Base-by-base conservation (phyloP, 495 filamentous ascomycete species). In the Xanthoparmelia taractica region DNA sequence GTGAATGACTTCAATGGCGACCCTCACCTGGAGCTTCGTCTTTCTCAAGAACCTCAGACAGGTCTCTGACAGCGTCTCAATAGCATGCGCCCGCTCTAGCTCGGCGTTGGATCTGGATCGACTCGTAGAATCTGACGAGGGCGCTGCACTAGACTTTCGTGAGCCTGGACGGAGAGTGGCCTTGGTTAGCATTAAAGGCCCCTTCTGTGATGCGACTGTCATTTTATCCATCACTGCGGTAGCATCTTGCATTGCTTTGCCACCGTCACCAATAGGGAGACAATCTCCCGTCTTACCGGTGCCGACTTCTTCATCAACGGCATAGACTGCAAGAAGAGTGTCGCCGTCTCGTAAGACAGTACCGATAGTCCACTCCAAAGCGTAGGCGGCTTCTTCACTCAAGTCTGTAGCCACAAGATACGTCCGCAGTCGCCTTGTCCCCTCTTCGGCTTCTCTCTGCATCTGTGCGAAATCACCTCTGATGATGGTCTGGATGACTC, bases 341-440 rank as follows among this genome's bases (percentile, higher is more conserved):
- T 98, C 94, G 20, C 94, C 94, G 70, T 96, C 91, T 52, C 94
- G 83, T 11, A 98, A 81, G n/a, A 97, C 88, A 5, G 91, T 96
- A 47, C 94, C 94, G 58, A 98, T 92, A 0, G 92, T 95, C 92
- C 93, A 98, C 72, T 97, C 94, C 34, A 97, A 76, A 13, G 94
- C 94, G 73, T 96, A 91, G 13, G 90, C 88, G 6, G 92, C 92
- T 76, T 98, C 94, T 48, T 92, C 89, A 67, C 90, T 96, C 38
- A 97, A 75, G 73, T 97, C 94, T 1, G 91, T 96, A 12, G 94
- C 91, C 12, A 97, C 90, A 8, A 98, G 76, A 72, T 97, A 98
- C 59, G 91, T 92, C 13, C 94, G 82, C 54, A 90, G 84, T 15
- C 90, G 83, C 20, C 87, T 83, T 40, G 80, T 77, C 29, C 90